A percentile compares a stretch with the other conserved stretches of the same genome.
Evolutionary conservation across 495 filamentous ascomycete genomes (phyloP).

Genomic region (Daldinia decipiens): DNA sequence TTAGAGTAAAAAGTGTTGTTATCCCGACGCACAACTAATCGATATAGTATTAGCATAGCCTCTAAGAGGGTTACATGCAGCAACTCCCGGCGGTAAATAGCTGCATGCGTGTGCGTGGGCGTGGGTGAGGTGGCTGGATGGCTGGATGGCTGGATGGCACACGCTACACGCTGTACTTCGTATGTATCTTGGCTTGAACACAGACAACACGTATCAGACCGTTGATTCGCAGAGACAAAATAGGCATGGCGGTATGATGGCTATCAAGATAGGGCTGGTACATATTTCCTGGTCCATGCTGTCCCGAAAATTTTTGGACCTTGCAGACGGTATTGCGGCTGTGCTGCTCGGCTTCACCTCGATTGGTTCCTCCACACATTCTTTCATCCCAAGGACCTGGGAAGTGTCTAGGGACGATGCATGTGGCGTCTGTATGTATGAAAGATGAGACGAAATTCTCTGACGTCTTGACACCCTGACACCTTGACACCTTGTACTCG

Average conservation of each 20-base stretch:
- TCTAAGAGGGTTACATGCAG: slow-evolving; percentile 34
- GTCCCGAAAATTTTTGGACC: slow-evolving; percentile 35
- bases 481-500: slow-evolving; percentile 5
- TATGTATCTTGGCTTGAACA: too few relatives aligned
- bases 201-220: slow-evolving; percentile 26
- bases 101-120: slow-evolving; percentile 18
- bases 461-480: too few relatives aligned
- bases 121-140: slow-evolving; percentile 25
- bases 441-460: slow-evolving; percentile 31
- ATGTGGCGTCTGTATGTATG: slow-evolving; percentile 40
- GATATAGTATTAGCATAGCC: slow-evolving; percentile 37
- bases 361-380: slow-evolving; percentile 45
- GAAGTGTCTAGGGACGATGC: slow-evolving; percentile 42
- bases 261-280: slow-evolving; percentile 45
- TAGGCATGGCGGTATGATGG: slow-evolving; percentile 26
- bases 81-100: slow-evolving; percentile 24
- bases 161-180: too few relatives aligned
- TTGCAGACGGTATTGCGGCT: slow-evolving; percentile 40
- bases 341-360: slow-evolving; percentile 46
- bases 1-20: slow-evolving; percentile 9
- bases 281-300: slow-evolving; percentile 26
- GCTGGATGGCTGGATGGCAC: slow-evolving; percentile 27
- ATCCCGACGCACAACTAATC: slow-evolving; percentile 22
- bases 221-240: slow-evolving; percentile 35
- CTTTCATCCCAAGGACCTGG: slow-evolving; percentile 37